Evolutionary conservation across 176 grass and related monocot species (phyloP).

Genomic region (Olyra latifolia): DNA sequence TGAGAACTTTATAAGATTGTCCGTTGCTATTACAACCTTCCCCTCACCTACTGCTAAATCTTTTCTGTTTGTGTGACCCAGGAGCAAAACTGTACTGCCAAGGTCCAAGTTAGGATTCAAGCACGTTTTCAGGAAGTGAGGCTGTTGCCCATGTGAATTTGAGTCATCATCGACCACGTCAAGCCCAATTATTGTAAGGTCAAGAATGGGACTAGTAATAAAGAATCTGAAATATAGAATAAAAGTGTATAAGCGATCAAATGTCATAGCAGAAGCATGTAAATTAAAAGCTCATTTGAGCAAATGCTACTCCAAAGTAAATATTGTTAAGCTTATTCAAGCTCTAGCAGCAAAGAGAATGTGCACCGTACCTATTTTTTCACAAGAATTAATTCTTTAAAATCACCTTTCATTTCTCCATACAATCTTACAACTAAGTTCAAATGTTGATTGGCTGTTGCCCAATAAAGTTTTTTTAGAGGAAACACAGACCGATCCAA

Average conservation of each 20-base stretch:
- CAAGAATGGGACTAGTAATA: conserved; percentile 86
- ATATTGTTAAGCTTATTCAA: conserved; percentile 11
- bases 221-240: conserved; percentile 76
- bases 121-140: conserved; percentile 79
- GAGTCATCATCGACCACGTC: conserved; percentile 51
- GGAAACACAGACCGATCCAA: conserved; percentile 32
- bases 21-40: conserved; percentile 84
- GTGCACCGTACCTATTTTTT: not conserved
- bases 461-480: conserved; percentile 3
- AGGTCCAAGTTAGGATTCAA: conserved; percentile 82
- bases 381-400: not conserved
- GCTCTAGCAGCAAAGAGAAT: not conserved
- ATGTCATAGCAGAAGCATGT: conserved; percentile 19
- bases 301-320: not conserved
- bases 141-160: conserved; percentile 55
- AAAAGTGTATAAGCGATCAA: conserved; percentile 4
- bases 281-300: conserved; percentile 15
- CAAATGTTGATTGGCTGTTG: not conserved
- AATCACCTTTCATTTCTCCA: not conserved
- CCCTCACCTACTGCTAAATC: conserved; percentile 77
- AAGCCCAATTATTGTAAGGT: conserved; percentile 86
- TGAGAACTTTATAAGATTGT: conserved; percentile 94
- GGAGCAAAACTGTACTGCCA: conserved; percentile 70
- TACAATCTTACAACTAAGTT: not conserved
- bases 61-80: conserved; percentile 61